Evolutionary conservation across 2,329 filamentous ascomycete species (phyloP).

Genomic region (Cladophialophora chaetospira): DNA sequence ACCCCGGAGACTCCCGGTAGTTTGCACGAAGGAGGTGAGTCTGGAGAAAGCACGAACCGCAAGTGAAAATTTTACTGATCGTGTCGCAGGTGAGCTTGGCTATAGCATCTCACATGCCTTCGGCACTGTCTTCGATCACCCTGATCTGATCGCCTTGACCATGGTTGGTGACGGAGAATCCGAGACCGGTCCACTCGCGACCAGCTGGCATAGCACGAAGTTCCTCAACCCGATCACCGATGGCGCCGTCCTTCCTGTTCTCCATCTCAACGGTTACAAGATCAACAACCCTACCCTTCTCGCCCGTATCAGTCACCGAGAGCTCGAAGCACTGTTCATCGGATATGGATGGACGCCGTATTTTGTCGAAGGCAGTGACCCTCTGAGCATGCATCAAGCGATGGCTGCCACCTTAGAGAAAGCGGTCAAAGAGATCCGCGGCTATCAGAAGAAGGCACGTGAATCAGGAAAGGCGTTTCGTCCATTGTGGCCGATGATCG

Average conservation of each 20-base stretch:
- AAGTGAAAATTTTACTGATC: background rate
- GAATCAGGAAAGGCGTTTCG: conserved; percentile 69
- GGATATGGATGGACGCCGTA: conserved; percentile 80
- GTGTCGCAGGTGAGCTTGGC: conserved; percentile 61
- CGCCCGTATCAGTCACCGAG: conserved; percentile 71
- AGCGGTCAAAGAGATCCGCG: conserved; percentile 69
- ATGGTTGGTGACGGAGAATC: conserved; percentile 80
- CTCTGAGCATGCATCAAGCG: conserved; percentile 76
- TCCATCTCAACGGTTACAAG: conserved; percentile 83
- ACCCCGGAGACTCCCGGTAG: conserved; percentile 77
- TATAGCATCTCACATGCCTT: conserved; percentile 80
- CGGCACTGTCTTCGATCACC: conserved; percentile 74
- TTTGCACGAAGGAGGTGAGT: conserved; percentile 70
- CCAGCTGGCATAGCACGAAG: conserved; percentile 80
- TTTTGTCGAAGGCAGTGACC: conserved; percentile 75
- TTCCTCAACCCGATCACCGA: conserved; percentile 79
- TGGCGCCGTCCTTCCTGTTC: conserved; percentile 73
- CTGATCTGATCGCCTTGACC: conserved; percentile 71
- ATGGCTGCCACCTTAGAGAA: conserved; percentile 77
- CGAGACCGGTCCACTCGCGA: conserved; percentile 78
- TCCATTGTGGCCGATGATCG: conserved; percentile 76
- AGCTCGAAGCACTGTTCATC: conserved; percentile 68
- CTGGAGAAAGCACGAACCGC: background rate
- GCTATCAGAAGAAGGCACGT: conserved; percentile 70
- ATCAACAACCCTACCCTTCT: conserved; percentile 79